These are phyloP conservation scores for Coniochaeta sp. DNA, from an alignment of 2,329 filamentous ascomycete genomes.

Conservation along the genomic window DNA sequence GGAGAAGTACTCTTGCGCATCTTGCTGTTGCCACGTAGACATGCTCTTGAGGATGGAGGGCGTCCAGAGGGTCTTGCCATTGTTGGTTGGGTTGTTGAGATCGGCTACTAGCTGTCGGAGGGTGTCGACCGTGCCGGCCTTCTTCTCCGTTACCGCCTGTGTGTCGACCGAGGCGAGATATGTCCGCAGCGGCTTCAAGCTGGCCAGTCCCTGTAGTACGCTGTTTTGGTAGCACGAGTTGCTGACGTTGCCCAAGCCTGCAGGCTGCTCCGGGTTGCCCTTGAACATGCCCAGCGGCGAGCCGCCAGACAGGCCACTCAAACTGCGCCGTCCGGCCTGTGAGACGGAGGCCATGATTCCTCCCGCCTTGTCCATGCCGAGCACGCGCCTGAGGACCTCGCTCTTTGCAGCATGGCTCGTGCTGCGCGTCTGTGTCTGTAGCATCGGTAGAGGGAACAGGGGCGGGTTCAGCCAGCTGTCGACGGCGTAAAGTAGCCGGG, in stretches of 20 bases:
- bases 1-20: slow-evolving; percentile 95
- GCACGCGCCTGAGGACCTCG: slow-evolving; percentile 54
- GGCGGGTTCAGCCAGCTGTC: slow-evolving; percentile 47
- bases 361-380: slow-evolving; percentile 48
- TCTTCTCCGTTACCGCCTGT: slow-evolving; percentile 18
- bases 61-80: slow-evolving; percentile 75
- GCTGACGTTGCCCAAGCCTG: slow-evolving; percentile 81
- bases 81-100: slow-evolving; percentile 62
- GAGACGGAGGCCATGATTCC: slow-evolving; percentile 51
- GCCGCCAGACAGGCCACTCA: slow-evolving; percentile 45
- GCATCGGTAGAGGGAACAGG: slow-evolving; percentile 31
- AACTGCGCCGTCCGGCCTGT: slow-evolving; percentile 48
- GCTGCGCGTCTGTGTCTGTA: slow-evolving; percentile 23
- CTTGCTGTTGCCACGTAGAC: slow-evolving; percentile 93
- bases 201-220: slow-evolving; percentile 77
- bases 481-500: slow-evolving; percentile 47
- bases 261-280: slow-evolving; percentile 37
- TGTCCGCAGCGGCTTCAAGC: slow-evolving; percentile 60
- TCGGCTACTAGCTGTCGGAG: slow-evolving; percentile 62
- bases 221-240: slow-evolving; percentile 99
- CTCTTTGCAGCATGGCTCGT: slow-evolving; percentile 52
- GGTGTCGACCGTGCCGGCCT: slow-evolving; percentile 31
- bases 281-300: slow-evolving; percentile 27
- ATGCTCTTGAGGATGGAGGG: slow-evolving; percentile 78
- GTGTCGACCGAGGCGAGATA: slow-evolving; percentile 51